These are phyloP conservation scores for Blechomonas ayalai DNA, from an alignment of 208 protist species.

Conservation along the genomic window DNA sequence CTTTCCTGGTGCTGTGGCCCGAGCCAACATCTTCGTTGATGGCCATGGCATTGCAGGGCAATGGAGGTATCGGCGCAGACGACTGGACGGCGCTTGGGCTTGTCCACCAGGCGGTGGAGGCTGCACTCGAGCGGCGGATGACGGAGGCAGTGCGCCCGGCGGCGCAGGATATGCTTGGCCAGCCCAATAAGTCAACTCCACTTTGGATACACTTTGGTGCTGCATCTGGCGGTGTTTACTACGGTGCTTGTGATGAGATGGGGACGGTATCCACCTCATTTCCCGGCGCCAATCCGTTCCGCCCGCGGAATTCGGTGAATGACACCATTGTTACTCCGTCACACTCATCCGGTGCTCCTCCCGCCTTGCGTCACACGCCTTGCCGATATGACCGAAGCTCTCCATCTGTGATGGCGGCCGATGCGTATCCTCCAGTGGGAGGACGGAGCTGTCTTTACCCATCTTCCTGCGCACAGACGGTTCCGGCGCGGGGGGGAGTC, in stretches of 20 bases:
- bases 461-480: too few relatives aligned
- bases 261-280: too few relatives aligned
- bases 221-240: conserved; percentile 1
- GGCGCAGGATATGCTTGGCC: neutral
- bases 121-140: conserved; percentile 18
- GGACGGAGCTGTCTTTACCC: too few relatives aligned
- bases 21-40: conserved; percentile 11
- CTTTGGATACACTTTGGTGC: conserved; percentile 18
- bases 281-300: too few relatives aligned
- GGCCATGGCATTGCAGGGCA: conserved; percentile 39
- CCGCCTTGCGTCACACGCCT: too few relatives aligned
- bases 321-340: too few relatives aligned
- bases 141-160: conserved; percentile 11
- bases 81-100: conserved; percentile 3
- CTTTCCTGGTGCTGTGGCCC: conserved; percentile 35
- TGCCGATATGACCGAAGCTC: too few relatives aligned
- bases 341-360: too few relatives aligned
- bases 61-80: conserved; percentile 16
- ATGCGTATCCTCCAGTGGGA: too few relatives aligned
- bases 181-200: conserved; percentile 1
- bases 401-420: too few relatives aligned
- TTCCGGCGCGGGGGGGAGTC: too few relatives aligned
- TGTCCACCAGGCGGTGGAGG: conserved; percentile 7
- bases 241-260: conserved; percentile 1
- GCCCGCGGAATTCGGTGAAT: too few relatives aligned